A percentile compares a stretch with the other conserved stretches of the same genome.
Conservation (phyloP, 148 eudicot genomes). For the Cornus kousa region DNA sequence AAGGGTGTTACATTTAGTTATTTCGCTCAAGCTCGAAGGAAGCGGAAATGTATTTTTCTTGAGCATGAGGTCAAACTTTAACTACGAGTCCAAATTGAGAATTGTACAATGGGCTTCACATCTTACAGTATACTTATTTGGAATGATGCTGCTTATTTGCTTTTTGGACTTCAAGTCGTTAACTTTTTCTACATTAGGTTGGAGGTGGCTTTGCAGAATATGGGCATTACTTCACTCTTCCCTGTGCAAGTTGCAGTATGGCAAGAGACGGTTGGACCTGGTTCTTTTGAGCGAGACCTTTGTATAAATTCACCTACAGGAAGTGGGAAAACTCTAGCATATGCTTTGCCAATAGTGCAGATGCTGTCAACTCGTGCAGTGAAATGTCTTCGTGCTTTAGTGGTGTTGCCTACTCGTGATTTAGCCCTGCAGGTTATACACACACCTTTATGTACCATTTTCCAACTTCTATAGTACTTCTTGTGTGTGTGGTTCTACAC, state of each 20-base stretch:
- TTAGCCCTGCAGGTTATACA: slow-evolving; percentile 78
- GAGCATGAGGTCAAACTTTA: neutral
- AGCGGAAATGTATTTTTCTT: neutral
- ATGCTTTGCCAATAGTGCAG: slow-evolving; percentile 87
- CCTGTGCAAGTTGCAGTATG: slow-evolving; percentile 94
- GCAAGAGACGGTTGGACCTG: slow-evolving; percentile 97
- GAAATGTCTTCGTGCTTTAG: slow-evolving; percentile 80
- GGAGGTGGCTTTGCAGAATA: slow-evolving; percentile 54
- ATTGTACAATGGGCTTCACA: neutral
- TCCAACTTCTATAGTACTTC: neutral
- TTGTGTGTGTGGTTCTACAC: neutral
- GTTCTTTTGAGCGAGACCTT: slow-evolving; percentile 84
- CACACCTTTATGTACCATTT: neutral
- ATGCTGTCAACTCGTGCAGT: slow-evolving; percentile 59
- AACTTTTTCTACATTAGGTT: slow-evolving; percentile 43
- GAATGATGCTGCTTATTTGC: neutral
- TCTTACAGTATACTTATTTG: neutral
- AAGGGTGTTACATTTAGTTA: neutral
- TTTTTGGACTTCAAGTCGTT: slow-evolving; percentile 6
- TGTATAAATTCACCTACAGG: slow-evolving; percentile 95
- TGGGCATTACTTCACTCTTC: slow-evolving; percentile 68
- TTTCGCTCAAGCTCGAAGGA: neutral
- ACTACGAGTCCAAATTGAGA: neutral
- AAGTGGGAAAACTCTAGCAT: slow-evolving; percentile 90
- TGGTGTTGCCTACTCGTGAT: slow-evolving; percentile 93